phyloP scores from a whole-genome alignment of 1,284 basidiomycete species.

The Takashimella tepidaria region DNA sequence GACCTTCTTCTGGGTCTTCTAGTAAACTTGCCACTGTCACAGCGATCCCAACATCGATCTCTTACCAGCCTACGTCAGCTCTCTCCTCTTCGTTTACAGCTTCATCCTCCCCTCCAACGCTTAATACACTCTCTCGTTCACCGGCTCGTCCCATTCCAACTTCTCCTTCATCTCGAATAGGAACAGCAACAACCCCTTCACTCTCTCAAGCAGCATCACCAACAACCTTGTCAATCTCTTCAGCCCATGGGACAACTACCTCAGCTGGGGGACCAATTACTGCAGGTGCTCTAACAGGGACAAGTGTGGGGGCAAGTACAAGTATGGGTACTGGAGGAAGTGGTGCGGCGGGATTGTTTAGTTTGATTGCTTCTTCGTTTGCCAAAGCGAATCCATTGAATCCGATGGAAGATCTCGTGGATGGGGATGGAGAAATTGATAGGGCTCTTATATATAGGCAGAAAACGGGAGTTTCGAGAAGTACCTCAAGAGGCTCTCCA shows the following conservation, averaged over 20 bases:
- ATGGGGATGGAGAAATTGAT: not conserved
- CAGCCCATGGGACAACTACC: not conserved
- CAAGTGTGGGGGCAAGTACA: not conserved
- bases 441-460: not conserved
- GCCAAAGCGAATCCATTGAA: not conserved
- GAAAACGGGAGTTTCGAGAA: not conserved
- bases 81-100: not conserved
- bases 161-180: not conserved
- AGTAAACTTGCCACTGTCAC: not conserved
- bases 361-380: not conserved
- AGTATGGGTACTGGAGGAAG: too few species aligned
- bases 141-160: not conserved
- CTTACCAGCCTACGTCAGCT: not conserved
- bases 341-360: too few species aligned
- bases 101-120: not conserved
- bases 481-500: not conserved
- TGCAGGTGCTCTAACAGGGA: not conserved
- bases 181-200: not conserved
- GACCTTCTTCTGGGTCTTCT: conserved; percentile 5
- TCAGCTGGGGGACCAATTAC: not conserved
- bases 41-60: not conserved
- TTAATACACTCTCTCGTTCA: not conserved
- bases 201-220: not conserved
- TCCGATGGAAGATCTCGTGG: not conserved
- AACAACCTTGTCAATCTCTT: not conserved